These are phyloP conservation scores for Coemansia sp. DNA, from an alignment of 192 early-diverging fungal genomes.

Conservation along the genomic window DNA sequence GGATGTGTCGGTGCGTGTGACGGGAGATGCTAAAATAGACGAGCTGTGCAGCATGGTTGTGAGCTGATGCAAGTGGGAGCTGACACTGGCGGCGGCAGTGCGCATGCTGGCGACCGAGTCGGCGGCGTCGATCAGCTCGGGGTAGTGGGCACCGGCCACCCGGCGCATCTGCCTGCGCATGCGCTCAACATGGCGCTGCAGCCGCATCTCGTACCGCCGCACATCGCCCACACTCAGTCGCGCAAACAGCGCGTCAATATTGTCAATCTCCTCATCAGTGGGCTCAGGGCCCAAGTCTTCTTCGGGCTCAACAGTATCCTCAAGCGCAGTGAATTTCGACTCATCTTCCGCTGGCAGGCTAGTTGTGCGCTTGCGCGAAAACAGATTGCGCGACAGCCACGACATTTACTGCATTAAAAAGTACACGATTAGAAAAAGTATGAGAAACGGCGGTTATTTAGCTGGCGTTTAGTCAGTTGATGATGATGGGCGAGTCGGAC, in stretches of 20 bases:
- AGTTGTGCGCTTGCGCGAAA: slow-evolving; percentile 4
- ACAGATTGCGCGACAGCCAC: slow-evolving; percentile 10
- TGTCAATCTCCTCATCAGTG: slow-evolving; percentile 11
- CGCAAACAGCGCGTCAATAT: slow-evolving; percentile 23
- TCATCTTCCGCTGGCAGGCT: slow-evolving; percentile 17
- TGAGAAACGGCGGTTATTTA: background rate
- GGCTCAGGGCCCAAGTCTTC: slow-evolving; percentile 9
- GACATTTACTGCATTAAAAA: slow-evolving; percentile 3
- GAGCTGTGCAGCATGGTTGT: slow-evolving; percentile 12
- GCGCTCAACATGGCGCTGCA: slow-evolving; percentile 28
- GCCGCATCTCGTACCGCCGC: slow-evolving; percentile 29
- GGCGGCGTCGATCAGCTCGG: slow-evolving; percentile 45
- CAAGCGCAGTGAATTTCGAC: background rate
- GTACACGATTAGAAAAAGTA: background rate
- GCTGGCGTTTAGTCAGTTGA: background rate
- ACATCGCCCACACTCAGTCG: slow-evolving; percentile 36
- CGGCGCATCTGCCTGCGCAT: slow-evolving; percentile 37
- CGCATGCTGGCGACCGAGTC: slow-evolving; percentile 45
- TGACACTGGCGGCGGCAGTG: slow-evolving; percentile 19
- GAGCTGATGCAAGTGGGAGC: slow-evolving; percentile 17
- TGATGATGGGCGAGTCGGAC: background rate
- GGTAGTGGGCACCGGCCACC: slow-evolving; percentile 38
- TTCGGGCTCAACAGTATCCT: background rate
- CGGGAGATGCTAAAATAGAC: too few relatives aligned
- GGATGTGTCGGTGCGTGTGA: background rate